Conservation (phyloP, 2,329 filamentous ascomycete genomes). For the Sclerotinia borealis region DNA sequence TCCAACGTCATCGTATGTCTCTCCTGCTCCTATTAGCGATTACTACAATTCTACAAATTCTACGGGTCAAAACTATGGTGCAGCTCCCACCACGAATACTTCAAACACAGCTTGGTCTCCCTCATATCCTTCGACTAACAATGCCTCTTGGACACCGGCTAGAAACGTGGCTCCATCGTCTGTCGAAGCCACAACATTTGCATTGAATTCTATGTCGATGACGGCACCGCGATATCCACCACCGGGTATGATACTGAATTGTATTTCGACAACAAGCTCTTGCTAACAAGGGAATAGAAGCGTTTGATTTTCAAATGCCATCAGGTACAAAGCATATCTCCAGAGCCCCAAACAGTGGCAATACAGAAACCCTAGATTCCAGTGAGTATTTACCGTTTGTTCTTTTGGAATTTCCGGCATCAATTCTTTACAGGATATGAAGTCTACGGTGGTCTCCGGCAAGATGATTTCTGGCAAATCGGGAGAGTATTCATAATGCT, state of each 20-base stretch:
- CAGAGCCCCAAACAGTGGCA: not conserved
- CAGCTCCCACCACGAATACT: not conserved
- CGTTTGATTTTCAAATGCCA: not conserved
- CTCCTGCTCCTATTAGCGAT: not conserved
- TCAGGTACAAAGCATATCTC: not conserved
- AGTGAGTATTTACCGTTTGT: not conserved
- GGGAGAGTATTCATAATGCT: constrained; percentile 27
- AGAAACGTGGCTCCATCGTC: not conserved
- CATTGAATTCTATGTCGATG: not conserved
- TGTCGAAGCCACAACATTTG: not conserved
- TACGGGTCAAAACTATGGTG: not conserved
- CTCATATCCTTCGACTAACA: not conserved
- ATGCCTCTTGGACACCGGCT: not conserved
- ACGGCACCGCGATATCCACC: not conserved
- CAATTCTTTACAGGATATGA: not conserved
- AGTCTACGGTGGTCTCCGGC: not conserved
- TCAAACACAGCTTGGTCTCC: not conserved
- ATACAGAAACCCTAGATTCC: not conserved
- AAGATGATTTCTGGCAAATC: constrained; percentile 17
- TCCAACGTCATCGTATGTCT: not conserved
- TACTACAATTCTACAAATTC: not conserved
- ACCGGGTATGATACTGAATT: not conserved
- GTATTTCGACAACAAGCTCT: not conserved
- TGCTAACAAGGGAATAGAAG: not conserved
- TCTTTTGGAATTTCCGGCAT: not conserved